A percentile compares a stretch with the other conserved stretches of the same genome.
These are phyloP conservation scores for Pholiota adiposa DNA, from an alignment of 1,284 basidiomycete genomes.

Conservation along the genomic window DNA sequence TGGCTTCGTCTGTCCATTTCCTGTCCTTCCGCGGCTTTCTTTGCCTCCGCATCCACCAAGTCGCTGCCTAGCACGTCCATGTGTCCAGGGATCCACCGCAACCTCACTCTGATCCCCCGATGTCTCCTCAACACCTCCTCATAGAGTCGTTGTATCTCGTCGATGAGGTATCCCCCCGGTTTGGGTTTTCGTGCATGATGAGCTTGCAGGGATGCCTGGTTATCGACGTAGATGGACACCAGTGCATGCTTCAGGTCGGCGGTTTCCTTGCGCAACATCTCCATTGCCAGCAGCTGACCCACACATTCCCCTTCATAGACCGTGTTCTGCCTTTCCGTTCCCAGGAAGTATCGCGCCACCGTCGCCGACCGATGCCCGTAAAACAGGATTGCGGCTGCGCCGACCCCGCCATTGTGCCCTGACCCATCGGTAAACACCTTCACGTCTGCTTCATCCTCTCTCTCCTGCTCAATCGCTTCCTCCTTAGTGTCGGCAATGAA, in stretches of 20 bases:
- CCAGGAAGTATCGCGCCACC: background rate
- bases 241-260: background rate
- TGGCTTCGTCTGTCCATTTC: background rate
- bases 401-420: conserved; percentile 3
- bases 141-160: background rate
- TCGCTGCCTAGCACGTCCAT: conserved; percentile 14
- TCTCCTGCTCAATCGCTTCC: too few species aligned
- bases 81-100: conserved; percentile 13
- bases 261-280: background rate
- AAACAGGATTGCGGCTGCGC: background rate
- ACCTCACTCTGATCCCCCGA: background rate
- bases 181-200: background rate
- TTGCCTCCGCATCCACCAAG: conserved; percentile 10
- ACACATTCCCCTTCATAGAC: background rate
- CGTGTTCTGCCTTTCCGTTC: background rate
- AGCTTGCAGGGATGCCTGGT: background rate
- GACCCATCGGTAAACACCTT: background rate
- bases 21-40: background rate
- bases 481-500: too few species aligned
- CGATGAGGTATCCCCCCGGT: background rate
- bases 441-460: background rate
- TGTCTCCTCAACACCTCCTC: background rate
- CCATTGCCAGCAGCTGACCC: background rate
- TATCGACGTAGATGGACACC: conserved; percentile 1
- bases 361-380: background rate